A percentile compares a stretch with the other conserved stretches of the same genome.
Conservation (phyloP, 306 rosid species). For the Ormosia semicastrata region DNA sequence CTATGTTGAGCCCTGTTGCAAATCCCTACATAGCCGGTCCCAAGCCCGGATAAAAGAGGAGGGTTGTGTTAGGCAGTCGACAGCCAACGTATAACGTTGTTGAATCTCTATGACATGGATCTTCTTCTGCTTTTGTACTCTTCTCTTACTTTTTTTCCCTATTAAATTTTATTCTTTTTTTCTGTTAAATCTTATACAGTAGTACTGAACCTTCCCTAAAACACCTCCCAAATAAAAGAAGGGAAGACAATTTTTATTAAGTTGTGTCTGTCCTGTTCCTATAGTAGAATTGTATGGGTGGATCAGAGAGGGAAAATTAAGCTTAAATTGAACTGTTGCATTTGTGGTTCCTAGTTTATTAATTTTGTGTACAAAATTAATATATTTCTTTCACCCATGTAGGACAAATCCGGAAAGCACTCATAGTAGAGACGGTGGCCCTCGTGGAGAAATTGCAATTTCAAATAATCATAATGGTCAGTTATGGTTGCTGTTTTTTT, state of each 20-base stretch:
- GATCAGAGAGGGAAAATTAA: neutral
- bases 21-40: no score
- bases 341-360: conserved; percentile 30
- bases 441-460: conserved; percentile 55
- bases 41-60: no score
- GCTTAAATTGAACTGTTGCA: conserved; percentile 12
- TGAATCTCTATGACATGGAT: no score
- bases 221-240: neutral
- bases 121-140: neutral
- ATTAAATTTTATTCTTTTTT: neutral
- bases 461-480: conserved; percentile 71
- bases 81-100: no score
- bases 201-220: neutral
- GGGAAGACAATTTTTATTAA: neutral
- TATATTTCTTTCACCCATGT: conserved; percentile 28
- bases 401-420: conserved; percentile 68
- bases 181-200: neutral
- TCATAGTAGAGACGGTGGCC: conserved; percentile 58
- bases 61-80: no score
- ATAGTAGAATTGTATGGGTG: neutral
- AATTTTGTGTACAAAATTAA: conserved; percentile 27
- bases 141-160: neutral
- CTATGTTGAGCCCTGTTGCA: no score
- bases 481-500: conserved; percentile 28
- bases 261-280: conserved; percentile 15